A percentile compares a stretch with the other conserved stretches of the same genome.
These are phyloP conservation scores for Microdochium nivale DNA, from an alignment of 2,329 filamentous ascomycete species.

Conservation along the genomic window DNA sequence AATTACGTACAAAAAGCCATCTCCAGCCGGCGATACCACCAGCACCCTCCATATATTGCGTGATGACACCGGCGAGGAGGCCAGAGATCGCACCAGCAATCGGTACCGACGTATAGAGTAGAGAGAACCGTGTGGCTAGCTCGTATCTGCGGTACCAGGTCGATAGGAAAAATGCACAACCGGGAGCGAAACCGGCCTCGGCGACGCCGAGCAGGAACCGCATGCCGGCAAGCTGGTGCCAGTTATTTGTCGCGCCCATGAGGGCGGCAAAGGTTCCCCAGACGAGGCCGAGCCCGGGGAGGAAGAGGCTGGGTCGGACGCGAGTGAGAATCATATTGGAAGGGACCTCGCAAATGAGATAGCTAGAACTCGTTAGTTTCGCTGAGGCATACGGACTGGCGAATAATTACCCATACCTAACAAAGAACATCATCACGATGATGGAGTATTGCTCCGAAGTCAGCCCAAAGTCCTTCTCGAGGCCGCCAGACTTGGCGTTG, in stretches of 20 bases:
- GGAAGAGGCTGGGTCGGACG: conserved; percentile 12
- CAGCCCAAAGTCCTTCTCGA: conserved; percentile 11
- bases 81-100: conserved; percentile 13
- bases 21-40: conserved; percentile 15
- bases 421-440: conserved; percentile 17
- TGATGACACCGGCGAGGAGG: conserved; percentile 12
- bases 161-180: conserved; percentile 14
- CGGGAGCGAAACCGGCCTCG: conserved; percentile 14
- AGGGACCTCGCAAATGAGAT: conserved; percentile 15
- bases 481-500: conserved; percentile 13
- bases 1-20: conserved; percentile 15
- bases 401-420: no score
- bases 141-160: conserved; percentile 14
- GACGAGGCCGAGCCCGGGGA: conserved; percentile 10
- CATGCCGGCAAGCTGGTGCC: conserved; percentile 11
- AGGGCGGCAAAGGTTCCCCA: conserved; percentile 13
- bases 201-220: conserved; percentile 13
- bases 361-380: no score
- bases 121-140: conserved; percentile 10
- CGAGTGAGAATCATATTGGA: conserved; percentile 14
- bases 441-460: conserved; percentile 15
- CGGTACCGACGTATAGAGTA: conserved; percentile 11
- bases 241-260: conserved; percentile 12
- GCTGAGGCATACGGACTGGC: no score
- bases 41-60: conserved; percentile 11